phyloP scores from a whole-genome alignment of 495 filamentous ascomycete genomes.

The Aspergillus saccharolyticus region DNA sequence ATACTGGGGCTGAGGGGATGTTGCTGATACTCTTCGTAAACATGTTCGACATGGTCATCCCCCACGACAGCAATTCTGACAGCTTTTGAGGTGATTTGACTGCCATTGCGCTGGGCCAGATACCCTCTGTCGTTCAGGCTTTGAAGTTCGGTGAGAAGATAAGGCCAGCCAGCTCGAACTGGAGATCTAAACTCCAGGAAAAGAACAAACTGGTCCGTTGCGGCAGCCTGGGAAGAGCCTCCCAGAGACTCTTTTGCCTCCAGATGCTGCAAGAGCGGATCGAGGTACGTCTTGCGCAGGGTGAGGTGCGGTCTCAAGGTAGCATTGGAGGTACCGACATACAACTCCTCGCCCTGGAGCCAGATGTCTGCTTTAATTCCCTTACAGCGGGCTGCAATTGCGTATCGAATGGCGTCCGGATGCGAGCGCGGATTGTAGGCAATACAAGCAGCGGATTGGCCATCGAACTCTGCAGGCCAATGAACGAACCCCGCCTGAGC shows the following conservation, averaged over 20 bases:
- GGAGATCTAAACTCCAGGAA: constrained; percentile 41
- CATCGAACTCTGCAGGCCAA: constrained; percentile 24
- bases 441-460: constrained; percentile 47
- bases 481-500: constrained; percentile 11
- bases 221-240: background rate
- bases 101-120: constrained; percentile 53
- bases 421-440: constrained; percentile 68
- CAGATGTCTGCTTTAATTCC: constrained; percentile 74
- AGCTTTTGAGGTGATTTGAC: constrained; percentile 39
- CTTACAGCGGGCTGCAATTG: constrained; percentile 49
- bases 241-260: constrained; percentile 45
- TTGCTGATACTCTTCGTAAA: constrained; percentile 10
- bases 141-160: constrained; percentile 42
- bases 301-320: constrained; percentile 52
- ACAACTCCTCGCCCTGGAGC: constrained; percentile 47
- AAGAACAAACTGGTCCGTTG: constrained; percentile 24
- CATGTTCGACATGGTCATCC: constrained; percentile 44
- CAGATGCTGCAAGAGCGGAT: constrained; percentile 56
- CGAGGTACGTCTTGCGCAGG: constrained; percentile 58
- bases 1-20: constrained; percentile 53
- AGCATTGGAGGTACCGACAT: constrained; percentile 54
- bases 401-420: constrained; percentile 53
- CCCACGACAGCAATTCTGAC: constrained; percentile 71
- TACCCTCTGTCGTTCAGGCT: constrained; percentile 54
- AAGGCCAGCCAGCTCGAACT: constrained; percentile 44